Base-by-base conservation (phyloP, 805 yeast species). In the Ogataea henricii region DNA sequence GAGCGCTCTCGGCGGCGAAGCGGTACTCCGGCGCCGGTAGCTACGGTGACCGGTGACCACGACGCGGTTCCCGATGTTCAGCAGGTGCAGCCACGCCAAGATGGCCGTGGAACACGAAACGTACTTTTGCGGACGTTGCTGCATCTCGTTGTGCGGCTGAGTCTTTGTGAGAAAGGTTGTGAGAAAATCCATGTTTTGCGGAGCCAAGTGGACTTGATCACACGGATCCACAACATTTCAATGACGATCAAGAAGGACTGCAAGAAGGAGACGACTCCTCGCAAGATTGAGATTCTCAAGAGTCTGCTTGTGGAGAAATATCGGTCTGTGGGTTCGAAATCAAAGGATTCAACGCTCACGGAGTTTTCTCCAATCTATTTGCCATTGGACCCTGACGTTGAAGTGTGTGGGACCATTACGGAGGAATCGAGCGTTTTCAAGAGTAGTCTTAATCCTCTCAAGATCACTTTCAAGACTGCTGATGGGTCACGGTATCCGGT, bases 401-500 rank as follows among this genome's bases (percentile, higher is more conserved):
- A 75, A 14, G 78, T 91, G 0, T 76, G 82, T 51, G 97, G 97
- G 5, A 81, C 87, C 17, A 72, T 85, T 32, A 87, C 96, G 0
- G 86, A 82, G 33, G 87, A 87, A 53, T 85, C 90, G 5, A 77
- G 84, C 8, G 97, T 94, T 4, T 94, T 94, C 71, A 95, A 94
- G 64, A 85, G 96, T 51, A 87, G 96, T 21, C 72, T 94, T 60
- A 83, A 92, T 6, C 99, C 99, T 1, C 71, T 94, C 45, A 89
- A 90, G 62, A 77, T 94, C 38, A 79, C 89, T 0, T 84, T 94
- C 63, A 82, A 78, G 56, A 84, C 94, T 1, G 63, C 69, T 2
- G 67, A 68, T 8, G 79, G 77, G 2, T 67, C 64, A 0, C 71
- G 68, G 45, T 94, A 89, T 64, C 82, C 95, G 5, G 70, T 94